Evolutionary conservation across 2,329 filamentous ascomycete genomes (phyloP), one percentile per base, ranked within the genome.

Genomic region (Botrytis tulipae): DNA sequence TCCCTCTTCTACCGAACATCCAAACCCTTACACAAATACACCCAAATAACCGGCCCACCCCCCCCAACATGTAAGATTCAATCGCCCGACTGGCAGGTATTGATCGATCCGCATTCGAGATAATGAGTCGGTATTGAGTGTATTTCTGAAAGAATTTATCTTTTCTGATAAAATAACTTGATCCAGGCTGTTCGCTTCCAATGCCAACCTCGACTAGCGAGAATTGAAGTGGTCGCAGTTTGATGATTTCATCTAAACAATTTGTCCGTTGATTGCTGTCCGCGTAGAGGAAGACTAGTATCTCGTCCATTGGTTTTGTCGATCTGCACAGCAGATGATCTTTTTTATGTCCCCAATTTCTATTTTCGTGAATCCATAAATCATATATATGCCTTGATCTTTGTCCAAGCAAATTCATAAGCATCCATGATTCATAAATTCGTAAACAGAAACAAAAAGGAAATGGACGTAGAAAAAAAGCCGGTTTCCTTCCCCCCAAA

Each of bases 391-490:
- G 75, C 73, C 32, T 46, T 65, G 37, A 72, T 75, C 54, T 63
- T 73, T 76, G 74, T 76, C 66, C 73, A 74, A 65, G 73, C 71
- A 74, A 73, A 67, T 60, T 72, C 71, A 76, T 74, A 77, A 77
- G 75, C 77, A 68, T 65, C 51, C 71, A 60, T 73, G 66, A 73
- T 42, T 73, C 71, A 46, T 73, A 48, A 73, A 69, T 37, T 61
- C 61, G 44, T 57, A 61, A 68, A 61, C 32, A 60, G 42, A 60
- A 32, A 51, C 37, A 20, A 59, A 82, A 78, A 71, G 75, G 74
- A 78, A 79, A 79, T 76, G 70, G 78, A 78, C 74, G 74, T 75
- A 77, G 76, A 67, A 69, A 67, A 69, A 76, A 78, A 78, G 40
- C 72, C 60, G 20, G 48, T 29, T 71, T 51, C n/a, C 46, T 51